Base-by-base conservation (phyloP, 139 green algal species). In the Mesostigma viride region DNA sequence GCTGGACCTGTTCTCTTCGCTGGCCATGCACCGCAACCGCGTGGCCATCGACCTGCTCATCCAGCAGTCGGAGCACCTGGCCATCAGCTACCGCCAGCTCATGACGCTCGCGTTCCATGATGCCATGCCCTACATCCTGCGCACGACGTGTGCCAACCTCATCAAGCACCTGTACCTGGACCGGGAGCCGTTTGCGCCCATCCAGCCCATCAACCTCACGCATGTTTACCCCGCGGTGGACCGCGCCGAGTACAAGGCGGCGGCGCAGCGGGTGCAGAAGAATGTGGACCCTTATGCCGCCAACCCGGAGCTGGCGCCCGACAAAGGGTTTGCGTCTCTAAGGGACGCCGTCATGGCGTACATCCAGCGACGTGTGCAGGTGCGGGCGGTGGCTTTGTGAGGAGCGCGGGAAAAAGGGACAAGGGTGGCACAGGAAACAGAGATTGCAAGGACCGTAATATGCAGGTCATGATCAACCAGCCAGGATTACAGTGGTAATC, bases 1-100 rank as follows among this genome's bases (percentile, higher is more conserved):
- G 30, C 30, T 62, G 56, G 56, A 62, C 28, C 56, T 62, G 56
- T 62, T 62, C 56, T 62, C 28, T 30, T 36, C 56, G 26, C 56
- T 62, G 56, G 33, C 28, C 56, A 31, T 62, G 56, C 56, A 62
- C 28, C 56, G 56, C 56, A 62, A 62, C 56, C 56, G 56, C 56
- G 35, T 36, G 56, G 56, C 56, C 28, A 62, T 62, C 24, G 56
- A 62, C 56, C 35, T 27, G 56, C 56, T 62, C 24, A 62, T 62
- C 24, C 28, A 62, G 56, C 28, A 62, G 28, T 36, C 28, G 28
- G 56, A 31, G 24, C 56, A 24, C 24, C 35, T 36, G 28, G 56
- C 28, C 24, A 27, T 62, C 24, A 30, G 35, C 56, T 62, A 62
- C 56, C 27, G n/a, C 56, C 33, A 27, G 56, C 56, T 62, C 24